Percentiles rank a stretch among this genome's conserved stretches.
Evolutionary conservation across 768 basidiomycete species (phyloP).

Genomic region (Podaxis mareebaensis): DNA sequence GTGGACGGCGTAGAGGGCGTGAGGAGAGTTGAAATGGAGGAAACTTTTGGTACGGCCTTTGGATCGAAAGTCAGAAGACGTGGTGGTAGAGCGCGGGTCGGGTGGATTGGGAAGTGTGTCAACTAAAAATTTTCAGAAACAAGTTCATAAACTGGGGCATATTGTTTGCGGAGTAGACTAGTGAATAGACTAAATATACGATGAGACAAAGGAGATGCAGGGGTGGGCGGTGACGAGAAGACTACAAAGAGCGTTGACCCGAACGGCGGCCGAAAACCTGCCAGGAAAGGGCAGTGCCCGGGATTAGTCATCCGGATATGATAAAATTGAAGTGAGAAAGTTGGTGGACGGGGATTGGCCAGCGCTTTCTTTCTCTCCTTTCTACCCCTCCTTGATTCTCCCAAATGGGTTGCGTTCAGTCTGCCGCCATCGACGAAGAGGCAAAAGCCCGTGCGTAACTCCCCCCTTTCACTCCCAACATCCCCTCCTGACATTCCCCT

Average conservation of each 20-base stretch:
- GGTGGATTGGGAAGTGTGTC: not conserved
- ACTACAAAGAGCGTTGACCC: not conserved
- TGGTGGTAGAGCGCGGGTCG: not conserved
- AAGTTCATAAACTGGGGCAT: not conserved
- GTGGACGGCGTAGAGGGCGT: not conserved
- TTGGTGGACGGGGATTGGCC: slow-evolving; percentile 1
- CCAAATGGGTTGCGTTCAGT: slow-evolving; percentile 75
- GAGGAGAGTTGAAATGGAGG: not conserved
- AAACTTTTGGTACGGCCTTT: not conserved
- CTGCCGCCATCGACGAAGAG: slow-evolving; percentile 70
- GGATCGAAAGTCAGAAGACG: no score
- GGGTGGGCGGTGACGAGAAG: slow-evolving; percentile 2
- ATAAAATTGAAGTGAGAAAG: slow-evolving; percentile 11
- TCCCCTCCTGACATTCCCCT: not conserved
- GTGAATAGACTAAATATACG: not conserved
- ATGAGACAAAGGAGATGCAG: not conserved
- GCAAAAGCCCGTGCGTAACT: slow-evolving; percentile 75
- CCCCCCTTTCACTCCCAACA: not conserved
- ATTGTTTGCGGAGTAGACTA: not conserved
- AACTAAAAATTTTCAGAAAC: not conserved
- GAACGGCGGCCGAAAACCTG: slow-evolving; percentile 1
- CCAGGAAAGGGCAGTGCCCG: not conserved
- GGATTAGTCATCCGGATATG: slow-evolving; percentile 8
- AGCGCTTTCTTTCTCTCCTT: slow-evolving; percentile 11
- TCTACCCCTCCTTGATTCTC: slow-evolving; percentile 10